These are phyloP conservation scores for Dalbergia cochinchinensis DNA, from an alignment of 306 rosid genomes.

Conservation along the genomic window DNA sequence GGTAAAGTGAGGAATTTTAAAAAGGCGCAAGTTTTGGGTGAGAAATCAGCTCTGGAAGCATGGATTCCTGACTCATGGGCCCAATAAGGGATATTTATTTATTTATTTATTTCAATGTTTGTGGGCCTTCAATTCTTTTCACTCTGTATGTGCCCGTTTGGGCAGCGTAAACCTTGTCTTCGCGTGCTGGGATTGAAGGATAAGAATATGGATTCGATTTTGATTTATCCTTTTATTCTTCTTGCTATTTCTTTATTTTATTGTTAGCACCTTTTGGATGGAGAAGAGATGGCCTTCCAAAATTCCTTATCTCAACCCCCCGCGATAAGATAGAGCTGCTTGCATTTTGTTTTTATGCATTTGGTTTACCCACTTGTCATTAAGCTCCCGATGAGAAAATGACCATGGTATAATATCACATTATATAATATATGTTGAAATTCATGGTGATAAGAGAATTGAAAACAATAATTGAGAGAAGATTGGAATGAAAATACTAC, in stretches of 20 bases:
- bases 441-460: no score
- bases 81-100: slow-evolving; percentile 34
- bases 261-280: slow-evolving; percentile 32
- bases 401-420: background rate
- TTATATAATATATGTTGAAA: no score
- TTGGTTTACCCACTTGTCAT: slow-evolving; percentile 9
- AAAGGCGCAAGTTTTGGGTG: slow-evolving; percentile 28
- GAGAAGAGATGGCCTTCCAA: slow-evolving; percentile 48
- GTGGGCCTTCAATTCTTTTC: slow-evolving; percentile 42
- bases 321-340: slow-evolving; percentile 46
- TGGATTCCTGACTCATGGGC: slow-evolving; percentile 40
- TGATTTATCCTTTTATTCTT: slow-evolving; percentile 9
- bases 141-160: slow-evolving; percentile 6
- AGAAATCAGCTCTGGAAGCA: background rate
- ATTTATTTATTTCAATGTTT: slow-evolving; percentile 14
- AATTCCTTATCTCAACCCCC: slow-evolving; percentile 59
- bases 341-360: background rate
- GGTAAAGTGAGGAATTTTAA: slow-evolving; percentile 44
- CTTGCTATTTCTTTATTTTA: background rate
- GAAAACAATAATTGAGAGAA: no score
- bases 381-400: background rate
- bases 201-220: slow-evolving; percentile 52
- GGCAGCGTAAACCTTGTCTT: slow-evolving; percentile 52
- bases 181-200: slow-evolving; percentile 50
- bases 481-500: no score